Percentiles rank a stretch among this genome's conserved stretches.
Conservation (phyloP, 495 filamentous ascomycete genomes). For the Astrothelium subdiscretum region DNA sequence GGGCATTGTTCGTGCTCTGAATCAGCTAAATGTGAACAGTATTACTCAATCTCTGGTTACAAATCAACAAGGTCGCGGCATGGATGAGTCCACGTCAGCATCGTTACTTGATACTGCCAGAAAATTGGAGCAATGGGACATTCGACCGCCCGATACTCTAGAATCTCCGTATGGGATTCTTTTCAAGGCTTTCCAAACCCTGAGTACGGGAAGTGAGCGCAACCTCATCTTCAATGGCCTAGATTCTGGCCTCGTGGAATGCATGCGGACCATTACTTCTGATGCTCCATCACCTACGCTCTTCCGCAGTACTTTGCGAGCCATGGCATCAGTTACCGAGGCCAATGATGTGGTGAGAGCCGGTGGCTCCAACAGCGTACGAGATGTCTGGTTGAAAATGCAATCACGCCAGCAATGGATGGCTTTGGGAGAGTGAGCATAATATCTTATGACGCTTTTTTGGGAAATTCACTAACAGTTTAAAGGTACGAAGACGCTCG, state of each 20-base stretch:
- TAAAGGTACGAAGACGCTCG: slow-evolving; percentile 68
- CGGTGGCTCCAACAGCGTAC: slow-evolving; percentile 44
- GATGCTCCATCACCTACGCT: background rate
- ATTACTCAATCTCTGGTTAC: slow-evolving; percentile 62
- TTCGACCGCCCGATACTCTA: slow-evolving; percentile 55
- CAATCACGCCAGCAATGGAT: slow-evolving; percentile 62
- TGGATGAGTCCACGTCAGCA: slow-evolving; percentile 36
- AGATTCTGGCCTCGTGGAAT: background rate
- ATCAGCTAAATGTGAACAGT: slow-evolving; percentile 56
- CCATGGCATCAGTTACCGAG: slow-evolving; percentile 69
- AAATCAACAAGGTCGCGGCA: slow-evolving; percentile 36
- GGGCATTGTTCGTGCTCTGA: slow-evolving; percentile 50
- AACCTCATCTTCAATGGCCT: background rate
- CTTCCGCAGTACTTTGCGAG: slow-evolving; percentile 47
- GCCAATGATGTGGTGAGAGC: slow-evolving; percentile 63
- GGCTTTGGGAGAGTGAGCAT: slow-evolving; percentile 56
- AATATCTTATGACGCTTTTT: background rate
- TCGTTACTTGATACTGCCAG: slow-evolving; percentile 65
- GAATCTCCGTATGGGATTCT: slow-evolving; percentile 53
- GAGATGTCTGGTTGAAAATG: slow-evolving; percentile 50
- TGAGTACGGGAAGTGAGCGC: slow-evolving; percentile 52
- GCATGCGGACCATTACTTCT: background rate
- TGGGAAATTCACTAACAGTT: background rate
- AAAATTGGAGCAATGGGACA: slow-evolving; percentile 85
- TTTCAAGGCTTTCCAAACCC: slow-evolving; percentile 67